Evolutionary conservation across 805 yeast species (phyloP).

Genomic region (Candida endomychidarum): DNA sequence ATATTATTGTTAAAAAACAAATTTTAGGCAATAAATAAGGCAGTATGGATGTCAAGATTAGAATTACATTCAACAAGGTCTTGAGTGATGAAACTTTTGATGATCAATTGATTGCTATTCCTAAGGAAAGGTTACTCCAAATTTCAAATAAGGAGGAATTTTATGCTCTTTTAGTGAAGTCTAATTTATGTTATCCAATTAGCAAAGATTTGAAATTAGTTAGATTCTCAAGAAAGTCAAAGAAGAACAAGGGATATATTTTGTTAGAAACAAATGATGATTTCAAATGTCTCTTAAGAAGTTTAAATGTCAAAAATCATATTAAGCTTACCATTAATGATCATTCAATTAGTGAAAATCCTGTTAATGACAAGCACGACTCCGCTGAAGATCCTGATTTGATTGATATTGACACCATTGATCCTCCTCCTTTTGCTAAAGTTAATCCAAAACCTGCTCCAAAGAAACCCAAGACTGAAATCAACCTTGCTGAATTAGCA

Average conservation of each 20-base stretch:
- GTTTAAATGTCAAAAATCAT: slow-evolving; percentile 48
- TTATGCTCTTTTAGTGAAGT: slow-evolving; percentile 10
- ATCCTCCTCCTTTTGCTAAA: neutral
- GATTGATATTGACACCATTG: slow-evolving; percentile 1
- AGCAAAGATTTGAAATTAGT: slow-evolving; percentile 1
- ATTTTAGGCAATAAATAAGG: too few relatives aligned
- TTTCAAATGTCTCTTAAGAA: slow-evolving; percentile 43
- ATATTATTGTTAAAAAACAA: too few relatives aligned
- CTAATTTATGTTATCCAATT: slow-evolving; percentile 11
- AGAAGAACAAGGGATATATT: slow-evolving; percentile 42
- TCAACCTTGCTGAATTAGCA: slow-evolving; percentile 25
- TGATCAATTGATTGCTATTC: slow-evolving; percentile 15
- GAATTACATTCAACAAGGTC: slow-evolving; percentile 9
- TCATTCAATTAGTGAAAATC: slow-evolving; percentile 7
- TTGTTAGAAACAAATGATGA: slow-evolving; percentile 38
- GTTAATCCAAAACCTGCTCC: neutral
- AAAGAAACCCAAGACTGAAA: slow-evolving; percentile 2
- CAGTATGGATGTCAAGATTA: slow-evolving; percentile 9
- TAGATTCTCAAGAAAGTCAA: slow-evolving; percentile 43
- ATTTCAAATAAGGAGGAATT: slow-evolving; percentile 16
- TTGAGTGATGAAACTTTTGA: slow-evolving; percentile 6
- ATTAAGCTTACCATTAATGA: slow-evolving; percentile 35
- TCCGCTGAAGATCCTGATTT: neutral
- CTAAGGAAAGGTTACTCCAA: slow-evolving; percentile 14
- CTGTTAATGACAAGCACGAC: neutral